These are phyloP conservation scores for Gyrodon tennesseensis DNA, from an alignment of 1,284 basidiomycete species.

Conservation along the genomic window DNA sequence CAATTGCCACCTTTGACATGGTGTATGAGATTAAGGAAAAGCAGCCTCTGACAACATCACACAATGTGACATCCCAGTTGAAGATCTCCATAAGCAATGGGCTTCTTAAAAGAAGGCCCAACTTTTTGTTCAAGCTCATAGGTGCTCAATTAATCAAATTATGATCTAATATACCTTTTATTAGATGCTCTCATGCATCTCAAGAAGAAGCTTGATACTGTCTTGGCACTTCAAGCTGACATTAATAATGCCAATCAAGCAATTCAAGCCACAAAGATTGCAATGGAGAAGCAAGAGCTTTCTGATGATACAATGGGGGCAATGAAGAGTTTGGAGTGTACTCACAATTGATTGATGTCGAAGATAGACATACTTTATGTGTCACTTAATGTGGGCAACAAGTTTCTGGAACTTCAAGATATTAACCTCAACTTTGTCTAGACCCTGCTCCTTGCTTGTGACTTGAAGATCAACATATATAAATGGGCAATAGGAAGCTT, in stretches of 20 bases:
- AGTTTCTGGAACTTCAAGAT: constrained; percentile 41
- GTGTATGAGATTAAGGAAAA: constrained; percentile 23
- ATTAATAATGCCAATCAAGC: constrained; percentile 37
- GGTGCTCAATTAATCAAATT: neutral
- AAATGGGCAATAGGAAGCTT: constrained; percentile 45
- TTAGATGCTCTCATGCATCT: constrained; percentile 43
- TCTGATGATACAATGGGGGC: constrained; percentile 3
- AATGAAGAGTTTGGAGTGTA: constrained; percentile 3
- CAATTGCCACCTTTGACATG: constrained; percentile 16
- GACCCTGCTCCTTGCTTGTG: constrained; percentile 40
- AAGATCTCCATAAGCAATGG: constrained; percentile 37
- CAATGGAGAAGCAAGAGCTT: constrained; percentile 16
- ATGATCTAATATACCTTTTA: neutral
- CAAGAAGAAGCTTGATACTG: constrained; percentile 46
- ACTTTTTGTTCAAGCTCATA: constrained; percentile 10
- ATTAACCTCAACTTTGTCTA: constrained; percentile 42
- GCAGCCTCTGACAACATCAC: constrained; percentile 13
- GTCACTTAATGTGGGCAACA: constrained; percentile 38
- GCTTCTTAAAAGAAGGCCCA: constrained; percentile 10
- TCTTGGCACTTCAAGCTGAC: constrained; percentile 45
- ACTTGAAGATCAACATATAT: constrained; percentile 47
- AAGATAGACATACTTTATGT: constrained; percentile 43
- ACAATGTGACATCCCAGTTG: constrained; percentile 14
- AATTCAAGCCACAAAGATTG: constrained; percentile 24
- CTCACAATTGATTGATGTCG: constrained; percentile 17